Evolutionary conservation across 2,329 filamentous ascomycete genomes (phyloP).

Genomic region (Penicillium polonicum): DNA sequence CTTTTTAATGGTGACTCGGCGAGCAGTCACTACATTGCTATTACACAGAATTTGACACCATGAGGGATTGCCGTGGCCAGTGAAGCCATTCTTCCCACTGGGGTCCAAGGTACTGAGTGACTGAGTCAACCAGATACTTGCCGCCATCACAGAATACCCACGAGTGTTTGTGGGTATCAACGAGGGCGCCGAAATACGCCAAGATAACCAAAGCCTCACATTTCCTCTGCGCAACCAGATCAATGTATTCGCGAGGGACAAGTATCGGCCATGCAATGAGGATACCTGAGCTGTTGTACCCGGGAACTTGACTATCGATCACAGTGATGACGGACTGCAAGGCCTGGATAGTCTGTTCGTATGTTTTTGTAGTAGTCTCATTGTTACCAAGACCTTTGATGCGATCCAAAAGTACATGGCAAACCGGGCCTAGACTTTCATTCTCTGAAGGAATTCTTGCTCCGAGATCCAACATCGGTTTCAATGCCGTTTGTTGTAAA

Average conservation of each 20-base stretch:
- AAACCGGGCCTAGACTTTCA: slow-evolving; percentile 4
- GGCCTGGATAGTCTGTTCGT: slow-evolving; percentile 9
- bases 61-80: slow-evolving; percentile 21
- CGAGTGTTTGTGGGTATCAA: slow-evolving; percentile 34
- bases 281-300: neutral
- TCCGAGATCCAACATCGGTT: slow-evolving; percentile 7
- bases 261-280: slow-evolving; percentile 30
- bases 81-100: slow-evolving; percentile 30
- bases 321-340: slow-evolving; percentile 12
- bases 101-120: slow-evolving; percentile 26
- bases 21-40: neutral
- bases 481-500: slow-evolving; percentile 16
- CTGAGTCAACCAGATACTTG: slow-evolving; percentile 24
- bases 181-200: slow-evolving; percentile 39
- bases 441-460: neutral
- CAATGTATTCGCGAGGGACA: slow-evolving; percentile 29
- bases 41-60: neutral
- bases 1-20: neutral
- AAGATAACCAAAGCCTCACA: slow-evolving; percentile 42
- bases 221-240: slow-evolving; percentile 30
- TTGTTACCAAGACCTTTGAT: slow-evolving; percentile 11
- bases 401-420: slow-evolving; percentile 6
- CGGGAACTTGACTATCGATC: neutral
- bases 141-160: slow-evolving; percentile 40
- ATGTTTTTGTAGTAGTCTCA: neutral